A percentile compares a stretch with the other conserved stretches of the same genome.
Conservation (phyloP, 2,329 filamentous ascomycete genomes). For the Fusarium keratoplasticum region DNA sequence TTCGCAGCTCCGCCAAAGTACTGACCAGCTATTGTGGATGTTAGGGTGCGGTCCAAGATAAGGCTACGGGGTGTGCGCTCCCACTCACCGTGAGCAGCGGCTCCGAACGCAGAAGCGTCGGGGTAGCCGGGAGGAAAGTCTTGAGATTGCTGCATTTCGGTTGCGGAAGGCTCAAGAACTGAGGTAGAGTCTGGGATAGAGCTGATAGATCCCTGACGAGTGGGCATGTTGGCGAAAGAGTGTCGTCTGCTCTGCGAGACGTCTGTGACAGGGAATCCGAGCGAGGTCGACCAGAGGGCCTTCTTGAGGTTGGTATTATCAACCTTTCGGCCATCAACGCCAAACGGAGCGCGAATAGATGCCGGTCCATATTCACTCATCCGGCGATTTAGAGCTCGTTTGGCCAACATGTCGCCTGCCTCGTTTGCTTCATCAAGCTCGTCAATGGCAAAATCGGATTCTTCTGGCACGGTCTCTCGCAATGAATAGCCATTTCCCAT, state of each 20-base stretch:
- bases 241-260: slow-evolving; percentile 81
- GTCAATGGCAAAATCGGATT: slow-evolving; percentile 79
- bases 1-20: slow-evolving; percentile 44
- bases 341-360: slow-evolving; percentile 60
- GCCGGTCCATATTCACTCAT: slow-evolving; percentile 68
- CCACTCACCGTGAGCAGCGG: slow-evolving; percentile 56
- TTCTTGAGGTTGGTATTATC: slow-evolving; percentile 71
- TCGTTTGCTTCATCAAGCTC: slow-evolving; percentile 75
- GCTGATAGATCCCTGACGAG: slow-evolving; percentile 72
- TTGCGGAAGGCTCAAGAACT: slow-evolving; percentile 58
- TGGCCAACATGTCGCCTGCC: slow-evolving; percentile 57
- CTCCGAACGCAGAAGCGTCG: slow-evolving; percentile 53
- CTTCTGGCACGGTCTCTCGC: slow-evolving; percentile 70
- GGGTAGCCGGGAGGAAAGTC: slow-evolving; percentile 57
- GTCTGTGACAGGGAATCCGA: slow-evolving; percentile 74
- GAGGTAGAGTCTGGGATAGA: slow-evolving; percentile 66
- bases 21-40: slow-evolving; percentile 25
- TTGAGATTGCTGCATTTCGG: slow-evolving; percentile 57
- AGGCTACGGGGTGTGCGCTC: neutral
- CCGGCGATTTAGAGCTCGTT: slow-evolving; percentile 60
- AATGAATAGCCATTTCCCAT: slow-evolving; percentile 69
- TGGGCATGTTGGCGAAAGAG: slow-evolving; percentile 79
- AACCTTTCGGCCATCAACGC: slow-evolving; percentile 70
- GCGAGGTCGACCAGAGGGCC: slow-evolving; percentile 77
- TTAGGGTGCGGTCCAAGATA: slow-evolving; percentile 4